Percentiles rank a stretch among this genome's conserved stretches.
phyloP scores from a whole-genome alignment of 2,329 filamentous ascomycete species.

The Pseudogymnoascus sp. region DNA sequence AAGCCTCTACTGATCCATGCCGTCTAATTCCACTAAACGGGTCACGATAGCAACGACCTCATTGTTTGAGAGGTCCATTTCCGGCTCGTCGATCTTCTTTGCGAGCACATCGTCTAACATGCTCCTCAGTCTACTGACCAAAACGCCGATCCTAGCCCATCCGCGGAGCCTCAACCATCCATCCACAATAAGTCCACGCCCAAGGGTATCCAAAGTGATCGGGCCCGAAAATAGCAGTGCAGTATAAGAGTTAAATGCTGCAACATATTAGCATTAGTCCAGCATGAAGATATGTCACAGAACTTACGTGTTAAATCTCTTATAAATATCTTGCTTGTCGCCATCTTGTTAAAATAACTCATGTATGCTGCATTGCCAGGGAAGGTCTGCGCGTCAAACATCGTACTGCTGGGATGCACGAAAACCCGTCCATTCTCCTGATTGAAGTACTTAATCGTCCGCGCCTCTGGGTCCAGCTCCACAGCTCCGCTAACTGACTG shows the following conservation, averaged over 20 bases:
- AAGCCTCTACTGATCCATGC: constrained; percentile 51
- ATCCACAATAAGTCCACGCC: constrained; percentile 80
- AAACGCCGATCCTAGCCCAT: constrained; percentile 89
- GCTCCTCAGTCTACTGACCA: constrained; percentile 72
- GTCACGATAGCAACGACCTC: constrained; percentile 72
- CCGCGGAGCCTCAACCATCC: constrained; percentile 81
- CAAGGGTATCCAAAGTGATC: constrained; percentile 79
- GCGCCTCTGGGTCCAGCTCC: constrained; percentile 85
- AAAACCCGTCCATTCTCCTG: constrained; percentile 83
- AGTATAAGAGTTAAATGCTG: constrained; percentile 81
- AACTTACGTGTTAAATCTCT: constrained; percentile 77
- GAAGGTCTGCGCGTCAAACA: constrained; percentile 78
- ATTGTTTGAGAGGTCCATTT: constrained; percentile 46
- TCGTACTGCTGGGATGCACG: constrained; percentile 78
- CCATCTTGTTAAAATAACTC: constrained; percentile 86
- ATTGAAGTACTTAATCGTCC: constrained; percentile 87
- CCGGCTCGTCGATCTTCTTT: constrained; percentile 69
- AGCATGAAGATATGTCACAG: background rate
- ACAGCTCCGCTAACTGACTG: constrained; percentile 81
- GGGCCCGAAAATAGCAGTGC: constrained; percentile 80
- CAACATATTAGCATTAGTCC: constrained; percentile 10
- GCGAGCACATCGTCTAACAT: constrained; percentile 84
- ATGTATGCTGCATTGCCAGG: constrained; percentile 69
- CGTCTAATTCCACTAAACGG: constrained; percentile 81
- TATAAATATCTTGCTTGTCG: constrained; percentile 86